These are phyloP conservation scores for Verbena officinalis DNA, from an alignment of 257 asterid species.

Conservation along the genomic window DNA sequence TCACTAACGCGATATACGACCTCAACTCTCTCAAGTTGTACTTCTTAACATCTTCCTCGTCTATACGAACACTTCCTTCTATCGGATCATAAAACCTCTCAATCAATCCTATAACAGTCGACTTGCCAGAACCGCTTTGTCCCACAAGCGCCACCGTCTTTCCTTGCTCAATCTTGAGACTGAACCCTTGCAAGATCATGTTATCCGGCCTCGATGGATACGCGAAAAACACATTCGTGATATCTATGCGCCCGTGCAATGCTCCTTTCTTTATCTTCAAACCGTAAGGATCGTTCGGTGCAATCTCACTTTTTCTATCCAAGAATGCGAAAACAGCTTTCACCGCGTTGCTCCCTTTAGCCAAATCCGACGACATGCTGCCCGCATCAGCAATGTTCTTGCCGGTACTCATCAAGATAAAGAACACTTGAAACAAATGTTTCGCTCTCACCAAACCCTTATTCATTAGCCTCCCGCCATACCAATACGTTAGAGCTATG, in stretches of 20 bases:
- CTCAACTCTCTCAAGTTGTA: constrained; percentile 64
- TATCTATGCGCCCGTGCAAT: constrained; percentile 50
- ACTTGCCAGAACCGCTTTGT: constrained; percentile 81
- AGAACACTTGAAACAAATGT: constrained; percentile 68
- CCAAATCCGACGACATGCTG: constrained; percentile 73
- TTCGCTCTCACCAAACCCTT: constrained; percentile 45
- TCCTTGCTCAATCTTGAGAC: constrained; percentile 60
- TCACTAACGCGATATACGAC: constrained; percentile 66
- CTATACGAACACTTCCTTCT: constrained; percentile 57
- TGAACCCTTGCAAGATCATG: constrained; percentile 60
- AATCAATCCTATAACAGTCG: constrained; percentile 63
- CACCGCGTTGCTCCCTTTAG: constrained; percentile 63
- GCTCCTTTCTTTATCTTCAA: constrained; percentile 28
- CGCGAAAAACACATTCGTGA: constrained; percentile 49
- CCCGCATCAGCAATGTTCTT: constrained; percentile 83
- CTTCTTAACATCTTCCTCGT: constrained; percentile 53
- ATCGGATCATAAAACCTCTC: constrained; percentile 79
- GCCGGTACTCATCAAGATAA: constrained; percentile 80
- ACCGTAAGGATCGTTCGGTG: constrained; percentile 49
- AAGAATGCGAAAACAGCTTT: constrained; percentile 52
- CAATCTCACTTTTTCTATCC: constrained; percentile 57
- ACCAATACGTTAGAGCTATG: constrained; percentile 76
- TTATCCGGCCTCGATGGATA: constrained; percentile 77
- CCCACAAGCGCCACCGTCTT: constrained; percentile 70
- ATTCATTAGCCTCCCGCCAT: constrained; percentile 76